A percentile compares a stretch with the other conserved stretches of the same genome.
These are phyloP conservation scores for Phyllosticta citribraziliensis DNA, from an alignment of 2,329 filamentous ascomycete species.

Conservation along the genomic window DNA sequence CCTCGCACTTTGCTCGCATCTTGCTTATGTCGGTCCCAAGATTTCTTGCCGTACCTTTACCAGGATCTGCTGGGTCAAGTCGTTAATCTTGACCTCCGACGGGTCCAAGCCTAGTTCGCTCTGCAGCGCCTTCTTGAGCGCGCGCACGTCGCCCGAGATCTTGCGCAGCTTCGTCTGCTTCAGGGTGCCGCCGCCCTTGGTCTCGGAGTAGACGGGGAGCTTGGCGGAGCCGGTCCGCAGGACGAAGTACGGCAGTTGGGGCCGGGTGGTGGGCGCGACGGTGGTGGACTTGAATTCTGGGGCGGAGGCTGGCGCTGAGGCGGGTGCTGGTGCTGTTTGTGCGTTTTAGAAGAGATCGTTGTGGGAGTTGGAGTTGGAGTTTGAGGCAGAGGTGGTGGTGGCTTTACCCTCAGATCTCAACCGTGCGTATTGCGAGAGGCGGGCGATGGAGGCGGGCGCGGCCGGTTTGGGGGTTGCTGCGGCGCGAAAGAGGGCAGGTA, in stretches of 20 bases:
- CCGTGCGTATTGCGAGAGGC: slow-evolving; percentile 24
- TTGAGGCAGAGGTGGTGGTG: slow-evolving; percentile 7
- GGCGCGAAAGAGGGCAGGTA: slow-evolving; percentile 31
- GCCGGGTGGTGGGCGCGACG: slow-evolving; percentile 23
- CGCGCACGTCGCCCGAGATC: slow-evolving; percentile 61
- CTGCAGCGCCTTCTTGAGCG: slow-evolving; percentile 55
- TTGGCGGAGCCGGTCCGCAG: slow-evolving; percentile 60
- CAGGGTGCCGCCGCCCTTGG: slow-evolving; percentile 66
- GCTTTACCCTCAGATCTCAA: slow-evolving; percentile 1
- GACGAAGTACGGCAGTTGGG: slow-evolving; percentile 55
- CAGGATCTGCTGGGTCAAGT: slow-evolving; percentile 58
- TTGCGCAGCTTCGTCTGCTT: slow-evolving; percentile 68
- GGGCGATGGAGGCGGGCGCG: slow-evolving; percentile 29
- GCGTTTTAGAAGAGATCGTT: background rate
- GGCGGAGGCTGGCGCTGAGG: slow-evolving; percentile 19
- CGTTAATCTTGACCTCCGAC: slow-evolving; percentile 47
- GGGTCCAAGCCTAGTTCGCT: slow-evolving; percentile 47
- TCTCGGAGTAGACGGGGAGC: slow-evolving; percentile 65
- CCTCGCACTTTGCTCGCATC: too few species aligned
- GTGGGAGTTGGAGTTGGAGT: slow-evolving; percentile 15
- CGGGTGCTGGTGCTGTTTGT: slow-evolving; percentile 11
- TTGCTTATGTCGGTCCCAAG: too few species aligned
- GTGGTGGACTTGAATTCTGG: slow-evolving; percentile 23
- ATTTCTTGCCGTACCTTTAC: slow-evolving; percentile 23
- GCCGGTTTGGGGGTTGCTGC: slow-evolving; percentile 27